Conservation (phyloP, 1,284 basidiomycete genomes). For the Sporisorium scitamineum region DNA sequence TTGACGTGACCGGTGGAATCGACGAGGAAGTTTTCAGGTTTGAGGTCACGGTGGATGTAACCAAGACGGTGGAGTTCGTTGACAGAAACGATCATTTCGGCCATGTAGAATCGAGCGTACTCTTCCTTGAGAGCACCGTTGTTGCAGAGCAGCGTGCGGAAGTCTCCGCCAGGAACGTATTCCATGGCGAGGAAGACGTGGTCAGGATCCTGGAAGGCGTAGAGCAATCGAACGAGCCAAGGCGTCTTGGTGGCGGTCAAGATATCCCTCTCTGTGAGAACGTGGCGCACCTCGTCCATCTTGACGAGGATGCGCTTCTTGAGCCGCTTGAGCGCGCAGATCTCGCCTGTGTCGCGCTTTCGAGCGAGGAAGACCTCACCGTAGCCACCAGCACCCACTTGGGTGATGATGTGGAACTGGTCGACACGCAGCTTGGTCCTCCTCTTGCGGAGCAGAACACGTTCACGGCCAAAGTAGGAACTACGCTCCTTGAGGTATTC, state of each 20-base stretch:
- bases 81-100: slow-evolving; percentile 69
- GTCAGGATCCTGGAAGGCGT: slow-evolving; percentile 67
- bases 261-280: slow-evolving; percentile 68
- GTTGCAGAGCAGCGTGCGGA: slow-evolving; percentile 69
- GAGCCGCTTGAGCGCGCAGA: slow-evolving; percentile 67
- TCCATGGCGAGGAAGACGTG: slow-evolving; percentile 73
- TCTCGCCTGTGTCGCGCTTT: slow-evolving; percentile 67
- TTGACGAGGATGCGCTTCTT: slow-evolving; percentile 68
- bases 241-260: slow-evolving; percentile 67
- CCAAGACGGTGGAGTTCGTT: slow-evolving; percentile 66
- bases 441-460: slow-evolving; percentile 64
- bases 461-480: slow-evolving; percentile 63
- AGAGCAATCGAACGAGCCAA: slow-evolving; percentile 66
- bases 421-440: slow-evolving; percentile 65
- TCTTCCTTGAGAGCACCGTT: slow-evolving; percentile 71
- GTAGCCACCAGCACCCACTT: slow-evolving; percentile 68
- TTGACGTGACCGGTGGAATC: slow-evolving; percentile 97
- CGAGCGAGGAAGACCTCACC: slow-evolving; percentile 68
- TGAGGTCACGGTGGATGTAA: slow-evolving; percentile 86
- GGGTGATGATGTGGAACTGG: slow-evolving; percentile 69
- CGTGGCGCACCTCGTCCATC: slow-evolving; percentile 69
- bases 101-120: slow-evolving; percentile 68
- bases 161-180: slow-evolving; percentile 68
- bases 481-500: slow-evolving; percentile 53
- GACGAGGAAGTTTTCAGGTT: slow-evolving; percentile 99